These are phyloP conservation scores for Sporobolomyces pararoseus DNA, from an alignment of 768 basidiomycete species.

Conservation along the genomic window DNA sequence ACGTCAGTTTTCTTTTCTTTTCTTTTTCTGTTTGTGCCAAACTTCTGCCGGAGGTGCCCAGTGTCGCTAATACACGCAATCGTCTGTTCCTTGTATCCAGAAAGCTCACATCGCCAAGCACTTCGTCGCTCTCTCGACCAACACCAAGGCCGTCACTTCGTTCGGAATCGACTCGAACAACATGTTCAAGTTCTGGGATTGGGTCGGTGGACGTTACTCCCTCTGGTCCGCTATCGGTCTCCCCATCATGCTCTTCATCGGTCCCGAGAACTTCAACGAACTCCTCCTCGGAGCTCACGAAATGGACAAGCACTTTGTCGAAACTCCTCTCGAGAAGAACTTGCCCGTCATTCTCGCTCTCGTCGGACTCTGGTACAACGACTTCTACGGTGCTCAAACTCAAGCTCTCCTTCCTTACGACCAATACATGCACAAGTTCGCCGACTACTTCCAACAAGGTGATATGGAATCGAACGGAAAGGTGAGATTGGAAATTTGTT, in stretches of 20 bases:
- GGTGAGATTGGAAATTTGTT: conserved; percentile 11
- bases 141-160: conserved; percentile 82
- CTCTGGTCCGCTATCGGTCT: conserved; percentile 98
- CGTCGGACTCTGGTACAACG: conserved; percentile 96
- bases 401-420: conserved; percentile 94
- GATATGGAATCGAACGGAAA: conserved; percentile 99
- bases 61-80: too few relatives aligned
- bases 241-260: conserved; percentile 86
- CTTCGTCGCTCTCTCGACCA: conserved; percentile 96
- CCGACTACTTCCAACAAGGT: conserved; percentile 99
- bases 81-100: conserved; percentile 37
- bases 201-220: conserved; percentile 98
- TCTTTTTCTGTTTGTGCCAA: too few relatives aligned
- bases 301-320: conserved; percentile 96
- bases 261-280: conserved; percentile 87
- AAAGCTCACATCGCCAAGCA: conserved; percentile 94
- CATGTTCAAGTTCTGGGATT: conserved; percentile 99
- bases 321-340: conserved; percentile 80
- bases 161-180: conserved; percentile 88
- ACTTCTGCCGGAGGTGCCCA: too few relatives aligned
- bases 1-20: conserved; percentile 52
- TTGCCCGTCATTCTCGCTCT: conserved; percentile 85
- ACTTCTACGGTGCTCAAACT: conserved; percentile 96
- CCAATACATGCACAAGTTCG: conserved; percentile 98
- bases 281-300: conserved; percentile 88